Base-by-base conservation (phyloP, 1,139 yeast genomes). In the Magnusiomyces tetraspermus region DNA sequence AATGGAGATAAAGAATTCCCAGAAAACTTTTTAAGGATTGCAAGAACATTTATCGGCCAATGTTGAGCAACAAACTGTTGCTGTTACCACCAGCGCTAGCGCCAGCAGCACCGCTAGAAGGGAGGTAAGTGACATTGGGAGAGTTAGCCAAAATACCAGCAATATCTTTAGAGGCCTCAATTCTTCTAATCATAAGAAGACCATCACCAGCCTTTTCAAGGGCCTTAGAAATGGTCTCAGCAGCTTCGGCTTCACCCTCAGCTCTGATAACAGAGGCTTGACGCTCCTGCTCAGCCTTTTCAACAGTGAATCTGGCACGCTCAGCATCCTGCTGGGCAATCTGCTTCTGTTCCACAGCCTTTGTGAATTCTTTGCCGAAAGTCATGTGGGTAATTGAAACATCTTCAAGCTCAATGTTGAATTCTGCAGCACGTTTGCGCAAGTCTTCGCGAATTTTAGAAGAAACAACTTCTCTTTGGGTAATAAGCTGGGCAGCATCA, bases 321-420 rank as follows among this genome's bases (percentile, higher is more conserved):
- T 92, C 98, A 23, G 99, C 97, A 67, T 92, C 98, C 72, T 92
- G 98, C 74, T 92, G 98, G 31, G 98, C 98, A 71, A 92, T 94
- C 71, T 94, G 98, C 72, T 92, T 92, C 73, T 88, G 96, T 73
- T 92, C 99, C 54, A 92, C 98, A 23, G 98, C 97, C 72, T 88
- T 90, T 55, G 99, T 94, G 74, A 92, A 92, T 67, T 92, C 99
- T 61, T 79, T 80, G 53, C 98, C 98, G 69, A 94, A 92, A 1
- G 97, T 87, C 90, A 92, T 84, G 72, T 94, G 98, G 23, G 99
- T 92, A 60, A 92, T 92, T 31, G 97, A 87, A 49, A 92, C 98
- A 71, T 92, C 99, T 71, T 92, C 99, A 62, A 92, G 78, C 67
- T 78, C 84, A 65, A 92, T 90, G 69, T 85, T 80, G 73, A 92